These are phyloP conservation scores for Blastosporella zonata DNA, from an alignment of 1,284 basidiomycete species.

Conservation along the genomic window DNA sequence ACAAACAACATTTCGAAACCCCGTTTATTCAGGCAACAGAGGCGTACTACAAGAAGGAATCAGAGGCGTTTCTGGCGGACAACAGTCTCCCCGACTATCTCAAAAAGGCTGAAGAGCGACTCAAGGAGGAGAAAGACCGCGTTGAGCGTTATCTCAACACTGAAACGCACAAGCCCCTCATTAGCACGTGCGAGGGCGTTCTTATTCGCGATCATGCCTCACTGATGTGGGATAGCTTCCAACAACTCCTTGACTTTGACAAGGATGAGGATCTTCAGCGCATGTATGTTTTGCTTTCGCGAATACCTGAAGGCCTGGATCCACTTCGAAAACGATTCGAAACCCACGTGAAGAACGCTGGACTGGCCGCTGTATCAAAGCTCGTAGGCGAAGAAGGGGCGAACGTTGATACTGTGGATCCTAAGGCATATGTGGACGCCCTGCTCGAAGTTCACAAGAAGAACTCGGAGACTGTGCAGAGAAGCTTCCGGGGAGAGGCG, in stretches of 20 bases:
- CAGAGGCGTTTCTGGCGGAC: constrained; percentile 84
- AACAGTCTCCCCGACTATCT: constrained; percentile 97
- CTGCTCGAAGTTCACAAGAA: constrained; percentile 89
- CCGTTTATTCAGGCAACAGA: constrained; percentile 85
- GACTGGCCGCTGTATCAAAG: constrained; percentile 83
- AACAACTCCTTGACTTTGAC: constrained; percentile 82
- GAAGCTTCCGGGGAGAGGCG: constrained; percentile 91
- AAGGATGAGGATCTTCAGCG: constrained; percentile 85
- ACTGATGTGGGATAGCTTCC: constrained; percentile 88
- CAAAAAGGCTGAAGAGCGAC: constrained; percentile 90
- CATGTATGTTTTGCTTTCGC: constrained; percentile 84
- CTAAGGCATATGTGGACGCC: constrained; percentile 93
- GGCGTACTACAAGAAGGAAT: constrained; percentile 86
- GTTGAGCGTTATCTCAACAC: constrained; percentile 94
- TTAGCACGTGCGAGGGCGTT: constrained; percentile 82
- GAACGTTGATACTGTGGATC: constrained; percentile 67
- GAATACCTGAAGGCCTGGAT: constrained; percentile 82
- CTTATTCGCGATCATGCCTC: constrained; percentile 81
- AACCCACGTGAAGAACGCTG: constrained; percentile 88
- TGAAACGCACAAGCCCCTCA: constrained; percentile 74
- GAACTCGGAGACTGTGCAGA: constrained; percentile 86
- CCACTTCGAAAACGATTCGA: constrained; percentile 87
- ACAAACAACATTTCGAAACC: constrained; percentile 81
- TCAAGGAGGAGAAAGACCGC: constrained; percentile 93
- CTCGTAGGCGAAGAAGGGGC: constrained; percentile 67